phyloP scores from a whole-genome alignment of 1,284 basidiomycete genomes.

The Puccinia horiana region DNA sequence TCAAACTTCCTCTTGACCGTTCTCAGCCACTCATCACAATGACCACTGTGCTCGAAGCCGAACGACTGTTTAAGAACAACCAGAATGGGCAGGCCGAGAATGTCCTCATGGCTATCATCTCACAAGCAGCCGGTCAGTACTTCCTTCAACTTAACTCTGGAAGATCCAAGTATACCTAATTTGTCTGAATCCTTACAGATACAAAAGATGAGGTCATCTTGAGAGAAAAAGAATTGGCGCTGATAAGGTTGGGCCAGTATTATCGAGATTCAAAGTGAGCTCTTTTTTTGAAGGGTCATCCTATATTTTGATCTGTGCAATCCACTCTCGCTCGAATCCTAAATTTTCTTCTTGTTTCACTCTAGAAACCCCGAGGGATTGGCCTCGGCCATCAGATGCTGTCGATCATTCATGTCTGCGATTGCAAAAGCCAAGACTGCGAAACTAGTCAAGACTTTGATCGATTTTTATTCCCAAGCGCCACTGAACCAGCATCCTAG shows the following conservation, averaged over 20 bases:
- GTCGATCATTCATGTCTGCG: conserved; percentile 84
- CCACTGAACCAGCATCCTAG: conserved; percentile 26
- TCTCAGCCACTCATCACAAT: background rate
- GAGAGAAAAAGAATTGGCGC: conserved; percentile 79
- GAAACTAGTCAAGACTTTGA: conserved; percentile 68
- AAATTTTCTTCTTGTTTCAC: background rate
- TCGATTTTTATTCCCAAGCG: conserved; percentile 22
- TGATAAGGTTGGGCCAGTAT: conserved; percentile 82
- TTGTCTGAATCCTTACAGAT: conserved; percentile 17
- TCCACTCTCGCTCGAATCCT: background rate
- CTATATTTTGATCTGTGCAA: background rate
- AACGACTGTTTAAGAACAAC: conserved; percentile 33
- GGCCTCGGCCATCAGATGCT: conserved; percentile 81
- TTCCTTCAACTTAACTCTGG: background rate
- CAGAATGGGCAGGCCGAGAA: conserved; percentile 10
- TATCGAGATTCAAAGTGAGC: conserved; percentile 80
- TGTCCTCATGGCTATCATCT: conserved; percentile 40
- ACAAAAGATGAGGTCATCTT: conserved; percentile 66
- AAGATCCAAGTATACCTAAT: background rate
- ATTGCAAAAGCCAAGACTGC: conserved; percentile 98
- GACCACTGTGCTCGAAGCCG: conserved; percentile 13
- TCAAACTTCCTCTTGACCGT: background rate
- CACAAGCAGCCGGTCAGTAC: conserved; percentile 32
- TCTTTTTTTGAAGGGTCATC: background rate
- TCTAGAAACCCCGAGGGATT: conserved; percentile 78